Evolutionary conservation across 192 early-diverging fungal species (phyloP), one percentile per base, ranked within the genome.

Genomic region (Chytriomyces hyalinus): DNA sequence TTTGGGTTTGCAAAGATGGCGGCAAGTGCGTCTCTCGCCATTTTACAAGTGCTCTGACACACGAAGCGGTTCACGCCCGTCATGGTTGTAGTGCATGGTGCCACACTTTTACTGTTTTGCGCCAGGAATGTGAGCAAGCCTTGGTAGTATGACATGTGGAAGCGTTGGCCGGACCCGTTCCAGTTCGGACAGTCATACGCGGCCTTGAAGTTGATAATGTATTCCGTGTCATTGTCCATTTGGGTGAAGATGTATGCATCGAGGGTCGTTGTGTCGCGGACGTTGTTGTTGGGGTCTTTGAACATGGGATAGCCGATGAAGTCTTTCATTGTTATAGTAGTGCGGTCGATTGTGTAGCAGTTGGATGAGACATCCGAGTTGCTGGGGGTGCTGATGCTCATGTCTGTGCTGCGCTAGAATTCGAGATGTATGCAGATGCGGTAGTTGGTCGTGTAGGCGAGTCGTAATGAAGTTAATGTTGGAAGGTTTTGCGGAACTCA

Each of bases 301-400:
- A 67, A 47, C 44, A 67, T 13, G 0, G 66, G 66, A 67, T 67
- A 67, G 10, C 66, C 66, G 13, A 67, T 48, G 26, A 67, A 67
- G 66, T 67, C 66, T 10, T 11, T 0, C 66, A 67, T 67, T 13
- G 46, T 36, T 9, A 13, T 67, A 5, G 66, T 67, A 13, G 28
- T 48, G 11, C 13, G 17, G 13, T 48, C 66, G 66, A 67, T 67
- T 26, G 66, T 47, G 45, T 22, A 67, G 66, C 66, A 67, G 66
- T 36, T 47, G 47, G 10, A 13, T 10, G 66, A 67, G 62, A 36
- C 36, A 36, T 2, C 36, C 36, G 36, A 36, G 0, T 0, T 36
- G 36, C 36, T 36, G 36, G 36, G 1, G 36, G 36, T 36, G 4
- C 36, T 36, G 36, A 36, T 36, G 36, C 36, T 36, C 36, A 36